Percentiles rank a stretch among this genome's conserved stretches.
Conservation (phyloP, 2,329 filamentous ascomycete species). For the Pseudogymnoascus sp. region DNA sequence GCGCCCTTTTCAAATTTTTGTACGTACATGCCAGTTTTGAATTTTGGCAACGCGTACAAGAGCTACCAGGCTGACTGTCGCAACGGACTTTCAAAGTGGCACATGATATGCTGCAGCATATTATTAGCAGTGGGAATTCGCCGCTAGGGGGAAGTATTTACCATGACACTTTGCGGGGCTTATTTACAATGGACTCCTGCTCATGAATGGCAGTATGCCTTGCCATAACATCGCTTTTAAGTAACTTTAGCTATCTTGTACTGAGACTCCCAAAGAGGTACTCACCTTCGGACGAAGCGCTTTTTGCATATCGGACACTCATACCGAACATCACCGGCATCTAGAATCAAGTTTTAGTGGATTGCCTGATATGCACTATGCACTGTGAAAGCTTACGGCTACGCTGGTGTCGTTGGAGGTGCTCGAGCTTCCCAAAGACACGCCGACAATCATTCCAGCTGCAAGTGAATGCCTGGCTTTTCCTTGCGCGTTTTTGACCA, state of each 20-base stretch:
- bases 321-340: slow-evolving; percentile 16
- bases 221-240: slow-evolving; percentile 16
- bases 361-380: background rate
- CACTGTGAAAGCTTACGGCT: slow-evolving; percentile 13
- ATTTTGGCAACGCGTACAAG: slow-evolving; percentile 11
- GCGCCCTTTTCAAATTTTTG: slow-evolving; percentile 5
- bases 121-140: slow-evolving; percentile 6
- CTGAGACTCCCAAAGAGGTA: background rate
- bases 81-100: slow-evolving; percentile 14
- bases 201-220: slow-evolving; percentile 16
- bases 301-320: slow-evolving; percentile 17
- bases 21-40: slow-evolving; percentile 13
- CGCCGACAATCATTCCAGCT: slow-evolving; percentile 15
- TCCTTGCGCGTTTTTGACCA: background rate
- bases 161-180: slow-evolving; percentile 16
- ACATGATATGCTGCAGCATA: slow-evolving; percentile 12
- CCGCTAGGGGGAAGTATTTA: background rate
- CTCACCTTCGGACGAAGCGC: slow-evolving; percentile 17
- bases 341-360: slow-evolving; percentile 8
- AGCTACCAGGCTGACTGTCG: slow-evolving; percentile 12
- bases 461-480: slow-evolving; percentile 13
- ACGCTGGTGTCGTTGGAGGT: slow-evolving; percentile 17
- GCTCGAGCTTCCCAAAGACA: slow-evolving; percentile 15
- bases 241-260: slow-evolving; percentile 1
- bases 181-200: slow-evolving; percentile 11